phyloP scores from a whole-genome alignment of 1,139 yeast species.

The Geotrichum klebahnii region DNA sequence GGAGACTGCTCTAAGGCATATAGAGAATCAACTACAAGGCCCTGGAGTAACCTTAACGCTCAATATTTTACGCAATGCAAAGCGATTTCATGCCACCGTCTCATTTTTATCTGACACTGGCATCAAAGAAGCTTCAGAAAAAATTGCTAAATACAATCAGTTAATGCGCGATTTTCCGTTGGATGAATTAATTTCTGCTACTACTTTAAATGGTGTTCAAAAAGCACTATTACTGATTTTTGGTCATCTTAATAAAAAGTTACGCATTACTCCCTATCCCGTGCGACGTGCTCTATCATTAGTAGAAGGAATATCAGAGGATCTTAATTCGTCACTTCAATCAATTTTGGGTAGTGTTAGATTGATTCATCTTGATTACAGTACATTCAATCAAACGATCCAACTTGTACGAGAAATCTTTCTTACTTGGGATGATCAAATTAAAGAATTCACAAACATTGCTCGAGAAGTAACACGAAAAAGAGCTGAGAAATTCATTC shows the following conservation, averaged over 20 bases:
- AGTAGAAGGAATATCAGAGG: conserved; percentile 57
- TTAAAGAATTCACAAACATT: conserved; percentile 54
- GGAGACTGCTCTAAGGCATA: conserved; percentile 56
- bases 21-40: conserved; percentile 56
- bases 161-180: conserved; percentile 70
- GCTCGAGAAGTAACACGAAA: conserved; percentile 74
- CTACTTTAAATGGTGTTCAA: conserved; percentile 47
- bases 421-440: conserved; percentile 48
- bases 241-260: conserved; percentile 55
- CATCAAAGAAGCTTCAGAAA: conserved; percentile 52
- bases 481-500: conserved; percentile 66
- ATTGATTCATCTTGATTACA: conserved; percentile 41
- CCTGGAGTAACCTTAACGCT: conserved; percentile 57
- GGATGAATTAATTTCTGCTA: conserved; percentile 53
- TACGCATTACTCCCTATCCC: conserved; percentile 63
- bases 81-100: conserved; percentile 74
- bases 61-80: conserved; percentile 61
- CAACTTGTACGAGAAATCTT: conserved; percentile 38
- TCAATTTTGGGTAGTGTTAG: conserved; percentile 29
- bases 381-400: conserved; percentile 37
- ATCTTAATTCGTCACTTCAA: conserved; percentile 41
- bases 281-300: conserved; percentile 58
- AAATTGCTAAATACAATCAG: conserved; percentile 54
- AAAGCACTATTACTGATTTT: conserved; percentile 50
- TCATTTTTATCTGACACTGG: conserved; percentile 73